phyloP scores from a whole-genome alignment of 1,139 yeast species.

The Nakaseomyces glabratus region DNA sequence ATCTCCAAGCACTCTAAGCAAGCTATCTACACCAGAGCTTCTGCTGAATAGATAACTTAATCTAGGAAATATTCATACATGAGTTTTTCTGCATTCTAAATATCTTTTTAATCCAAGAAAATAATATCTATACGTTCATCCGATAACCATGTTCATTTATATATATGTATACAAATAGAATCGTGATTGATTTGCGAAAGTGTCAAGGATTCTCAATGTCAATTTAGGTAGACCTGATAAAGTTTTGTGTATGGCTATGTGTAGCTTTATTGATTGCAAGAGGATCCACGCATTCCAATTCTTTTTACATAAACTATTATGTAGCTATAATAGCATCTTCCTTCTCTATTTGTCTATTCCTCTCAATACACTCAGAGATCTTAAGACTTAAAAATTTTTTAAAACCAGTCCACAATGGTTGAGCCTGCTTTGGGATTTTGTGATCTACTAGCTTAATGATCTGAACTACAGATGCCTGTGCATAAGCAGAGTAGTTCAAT shows the following conservation, averaged over 20 bases:
- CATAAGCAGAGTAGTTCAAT: constrained; percentile 36
- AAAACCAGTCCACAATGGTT: constrained; percentile 28
- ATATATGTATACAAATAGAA: no score
- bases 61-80: constrained; percentile 9
- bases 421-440: constrained; percentile 30
- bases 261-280: no score
- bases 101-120: constrained; percentile 4
- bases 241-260: no score
- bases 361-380: constrained; percentile 18
- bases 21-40: constrained; percentile 87
- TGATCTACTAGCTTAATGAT: constrained; percentile 26
- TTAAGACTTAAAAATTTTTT: constrained; percentile 27
- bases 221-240: no score
- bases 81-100: constrained; percentile 8
- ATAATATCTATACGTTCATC: constrained; percentile 2
- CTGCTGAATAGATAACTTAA: constrained; percentile 40
- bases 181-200: no score
- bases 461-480: constrained; percentile 30
- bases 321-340: constrained; percentile 2
- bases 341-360: constrained; percentile 8
- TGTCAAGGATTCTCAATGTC: no score
- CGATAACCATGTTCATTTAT: no score
- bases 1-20: constrained; percentile 95
- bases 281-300: no score
- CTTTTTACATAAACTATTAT: no score